A percentile compares a stretch with the other conserved stretches of the same genome.
phyloP scores from a whole-genome alignment of 192 early-diverging fungal species.

The Coemansia sp. region DNA sequence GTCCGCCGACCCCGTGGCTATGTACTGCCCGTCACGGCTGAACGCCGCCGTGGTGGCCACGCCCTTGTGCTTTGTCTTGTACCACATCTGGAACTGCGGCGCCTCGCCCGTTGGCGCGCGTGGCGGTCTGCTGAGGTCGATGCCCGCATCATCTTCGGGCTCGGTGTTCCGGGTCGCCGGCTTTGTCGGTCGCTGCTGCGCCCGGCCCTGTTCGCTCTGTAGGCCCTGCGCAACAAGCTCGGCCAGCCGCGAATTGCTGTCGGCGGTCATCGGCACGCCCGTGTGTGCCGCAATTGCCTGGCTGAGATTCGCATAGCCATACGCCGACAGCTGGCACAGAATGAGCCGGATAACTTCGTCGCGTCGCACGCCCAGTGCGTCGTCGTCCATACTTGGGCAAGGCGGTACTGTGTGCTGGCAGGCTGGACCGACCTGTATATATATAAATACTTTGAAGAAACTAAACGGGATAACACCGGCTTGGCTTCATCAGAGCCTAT shows the following conservation, averaged over 20 bases:
- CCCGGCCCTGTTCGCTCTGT: constrained; percentile 50
- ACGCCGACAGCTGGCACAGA: constrained; percentile 52
- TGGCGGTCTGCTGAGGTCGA: constrained; percentile 13
- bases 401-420: no score
- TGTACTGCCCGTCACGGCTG: constrained; percentile 66
- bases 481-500: no score
- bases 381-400: constrained; percentile 4
- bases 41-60: constrained; percentile 62
- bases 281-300: constrained; percentile 63
- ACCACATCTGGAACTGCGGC: constrained; percentile 63
- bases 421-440: no score
- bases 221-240: constrained; percentile 62
- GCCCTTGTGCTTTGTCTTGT: constrained; percentile 76
- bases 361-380: constrained; percentile 2
- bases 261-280: constrained; percentile 57
- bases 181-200: constrained; percentile 4
- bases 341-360: constrained; percentile 41
- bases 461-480: no score
- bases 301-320: constrained; percentile 55
- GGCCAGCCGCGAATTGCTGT: constrained; percentile 57
- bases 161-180: constrained; percentile 9
- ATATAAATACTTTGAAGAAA: no score
- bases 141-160: constrained; percentile 8
- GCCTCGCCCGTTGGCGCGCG: constrained; percentile 2
- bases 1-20: constrained; percentile 87